Base-by-base conservation (phyloP, 2,329 filamentous ascomycete genomes). In the Penicillium sp. region DNA sequence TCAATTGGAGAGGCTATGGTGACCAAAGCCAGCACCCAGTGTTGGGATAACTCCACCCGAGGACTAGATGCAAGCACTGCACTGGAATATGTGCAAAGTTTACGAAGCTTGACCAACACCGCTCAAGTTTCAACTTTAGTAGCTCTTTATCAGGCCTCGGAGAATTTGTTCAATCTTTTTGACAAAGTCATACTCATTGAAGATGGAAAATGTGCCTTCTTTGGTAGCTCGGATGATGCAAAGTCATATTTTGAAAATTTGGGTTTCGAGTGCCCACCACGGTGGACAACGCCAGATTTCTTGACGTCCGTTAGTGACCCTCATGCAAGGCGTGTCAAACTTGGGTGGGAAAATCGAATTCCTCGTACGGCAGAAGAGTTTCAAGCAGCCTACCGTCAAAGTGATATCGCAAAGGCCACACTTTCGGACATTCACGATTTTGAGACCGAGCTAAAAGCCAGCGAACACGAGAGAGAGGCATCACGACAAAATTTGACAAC, bases 1-100 rank as follows among this genome's bases (percentile, higher is more conserved):
- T 90, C 87, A 45, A 91, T 95, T 59, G 90, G 89, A 1, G 90
- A 95, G 73, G 90, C 90, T 63, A 82, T 88, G 58, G 78, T 92
- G 11, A 87, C 87, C 16, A 76, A 76, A n/a, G 83, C 85, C 1
- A 86, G 82, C 43, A 78, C 84, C 1, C 87, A 90, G 70, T 88
- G 87, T 58, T 95, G 90, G 90, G 91, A 89, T 58, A 91, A 91
- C 62, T 87, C 82, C 24, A 93, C 90, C 0, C 81, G 84, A 51
- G 90, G 90, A 11, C 79, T 93, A 1, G 90, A 93, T 71, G 86
- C 87, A 0, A 86, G 86, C 8, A 91, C 87, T 0, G 90, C 90
- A 0, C 74, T 91, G 39, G 87, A 90, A 65, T 93, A 91, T 59
- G 87, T 89, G 5, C 82, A 88, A 62, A 84, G 85, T 14, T 75